Evolutionary conservation across 2,329 filamentous ascomycete species (phyloP).

Genomic region (Fusarium metavorans): DNA sequence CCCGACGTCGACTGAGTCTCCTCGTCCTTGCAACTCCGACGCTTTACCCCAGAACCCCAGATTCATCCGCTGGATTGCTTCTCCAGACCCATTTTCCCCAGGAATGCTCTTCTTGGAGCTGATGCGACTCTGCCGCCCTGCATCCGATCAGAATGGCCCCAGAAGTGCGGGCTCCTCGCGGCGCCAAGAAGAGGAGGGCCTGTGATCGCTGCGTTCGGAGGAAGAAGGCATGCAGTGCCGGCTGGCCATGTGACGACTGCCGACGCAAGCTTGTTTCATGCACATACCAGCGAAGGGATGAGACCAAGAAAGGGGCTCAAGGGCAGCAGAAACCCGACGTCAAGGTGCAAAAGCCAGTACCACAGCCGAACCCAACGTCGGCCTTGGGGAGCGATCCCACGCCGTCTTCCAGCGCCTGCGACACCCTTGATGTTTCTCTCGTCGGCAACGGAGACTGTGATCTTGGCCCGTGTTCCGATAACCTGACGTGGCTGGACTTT

Average conservation of each 20-base stretch:
- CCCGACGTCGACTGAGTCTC: neutral
- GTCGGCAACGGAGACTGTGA: neutral
- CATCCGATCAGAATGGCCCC: neutral
- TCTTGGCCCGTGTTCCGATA: neutral
- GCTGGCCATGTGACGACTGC: neutral
- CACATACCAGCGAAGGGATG: neutral
- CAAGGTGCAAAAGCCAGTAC: neutral
- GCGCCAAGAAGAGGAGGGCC: neutral
- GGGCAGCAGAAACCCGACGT: neutral
- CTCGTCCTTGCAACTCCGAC: neutral
- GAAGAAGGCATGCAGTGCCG: neutral
- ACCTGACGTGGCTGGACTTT: neutral
- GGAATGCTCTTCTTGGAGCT: neutral
- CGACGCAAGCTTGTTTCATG: neutral
- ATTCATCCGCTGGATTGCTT: neutral
- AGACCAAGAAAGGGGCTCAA: neutral
- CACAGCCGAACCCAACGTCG: neutral
- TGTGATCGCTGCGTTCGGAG: neutral
- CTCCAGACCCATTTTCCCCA: neutral
- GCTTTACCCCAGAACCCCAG: neutral
- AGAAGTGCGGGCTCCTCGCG: neutral
- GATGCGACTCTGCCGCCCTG: neutral
- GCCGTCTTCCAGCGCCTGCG: neutral
- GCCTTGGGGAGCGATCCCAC: neutral
- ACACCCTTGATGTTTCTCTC: neutral